Evolutionary conservation across 331 rosid species (phyloP), one percentile per base, ranked within the genome.

Genomic region (Quercus phellos): DNA sequence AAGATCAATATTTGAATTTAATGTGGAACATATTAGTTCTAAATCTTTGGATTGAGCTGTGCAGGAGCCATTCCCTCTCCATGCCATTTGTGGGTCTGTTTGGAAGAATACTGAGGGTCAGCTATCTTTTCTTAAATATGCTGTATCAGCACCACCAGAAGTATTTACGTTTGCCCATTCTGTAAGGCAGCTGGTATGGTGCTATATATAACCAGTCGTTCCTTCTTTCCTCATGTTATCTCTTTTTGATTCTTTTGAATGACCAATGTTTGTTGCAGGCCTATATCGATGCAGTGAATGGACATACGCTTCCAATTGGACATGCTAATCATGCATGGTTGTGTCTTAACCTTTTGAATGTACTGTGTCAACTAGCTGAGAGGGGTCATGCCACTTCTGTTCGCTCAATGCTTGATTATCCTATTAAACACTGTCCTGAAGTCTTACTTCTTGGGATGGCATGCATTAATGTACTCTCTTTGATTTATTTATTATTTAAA

Each of bases 61-160:
- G 73, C 84, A 95, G 99, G 99, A 91, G 72, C 89, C 88, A 10
- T 93, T 95, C 85, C 99, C 99, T 19, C 91, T 95, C 58, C 92
- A 93, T 84, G 90, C 97, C 50, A 74, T 95, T 55, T 95, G 94
- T 79, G 97, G 99, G 73, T 93, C 96, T 73, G 86, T 95, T 68
- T 95, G 99, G 99, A 91, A 93, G 87, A 93, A 95, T 68, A 89
- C 89, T 2, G 99, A 95, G 90, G 98, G 97, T 72, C 99, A 95
- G 83, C 82, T 95, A 63, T 95, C 99, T 55, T 95, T 95, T 80
- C 94, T 95, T 42, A 93, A 88, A 81, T 87, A 88, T 79, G 99
- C 97, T 42, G 94, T 89, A n/a, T 86, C 89, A 50, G 90, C 97
- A 55, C 91, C 91, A 51, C 93, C 93, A 0, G 98, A 95, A 84